Percentiles rank a stretch among this genome's conserved stretches.
Conservation (phyloP, 2,329 filamentous ascomycete species). For the Elsinoe ampelina region DNA sequence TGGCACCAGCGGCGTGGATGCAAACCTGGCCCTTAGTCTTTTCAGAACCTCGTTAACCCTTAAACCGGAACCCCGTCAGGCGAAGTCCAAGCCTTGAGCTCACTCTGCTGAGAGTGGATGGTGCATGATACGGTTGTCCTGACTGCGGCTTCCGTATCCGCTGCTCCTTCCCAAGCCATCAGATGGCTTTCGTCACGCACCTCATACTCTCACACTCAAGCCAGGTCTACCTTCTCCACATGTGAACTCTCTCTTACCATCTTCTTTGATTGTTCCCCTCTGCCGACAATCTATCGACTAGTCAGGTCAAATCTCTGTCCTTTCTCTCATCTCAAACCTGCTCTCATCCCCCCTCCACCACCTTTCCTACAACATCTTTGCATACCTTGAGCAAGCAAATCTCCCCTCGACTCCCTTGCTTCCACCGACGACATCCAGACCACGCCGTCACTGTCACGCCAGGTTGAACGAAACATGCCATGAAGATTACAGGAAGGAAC, state of each 20-base stretch:
- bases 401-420: constrained; percentile 24
- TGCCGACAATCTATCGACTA: constrained; percentile 9
- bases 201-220: background rate
- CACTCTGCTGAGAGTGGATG: constrained; percentile 1
- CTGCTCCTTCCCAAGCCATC: constrained; percentile 12
- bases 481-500: background rate
- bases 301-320: constrained; percentile 8
- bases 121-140: constrained; percentile 11
- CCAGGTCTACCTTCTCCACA: constrained; percentile 10
- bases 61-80: constrained; percentile 12
- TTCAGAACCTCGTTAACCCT: constrained; percentile 9
- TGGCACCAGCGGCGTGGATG: constrained; percentile 7
- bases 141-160: constrained; percentile 11
- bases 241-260: constrained; percentile 3
- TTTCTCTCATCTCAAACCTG: background rate
- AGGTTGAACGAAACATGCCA: background rate
- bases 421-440: constrained; percentile 16
- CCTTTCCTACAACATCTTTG: constrained; percentile 13
- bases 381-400: constrained; percentile 15
- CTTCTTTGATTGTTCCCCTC: constrained; percentile 2
- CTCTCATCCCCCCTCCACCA: background rate
- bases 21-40: constrained; percentile 12
- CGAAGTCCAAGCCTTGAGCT: background rate
- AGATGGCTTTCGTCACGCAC: constrained; percentile 11
- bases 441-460: background rate